Evolutionary conservation across 2,329 filamentous ascomycete species (phyloP).

Genomic region (Pseudogymnoascus sp.): DNA sequence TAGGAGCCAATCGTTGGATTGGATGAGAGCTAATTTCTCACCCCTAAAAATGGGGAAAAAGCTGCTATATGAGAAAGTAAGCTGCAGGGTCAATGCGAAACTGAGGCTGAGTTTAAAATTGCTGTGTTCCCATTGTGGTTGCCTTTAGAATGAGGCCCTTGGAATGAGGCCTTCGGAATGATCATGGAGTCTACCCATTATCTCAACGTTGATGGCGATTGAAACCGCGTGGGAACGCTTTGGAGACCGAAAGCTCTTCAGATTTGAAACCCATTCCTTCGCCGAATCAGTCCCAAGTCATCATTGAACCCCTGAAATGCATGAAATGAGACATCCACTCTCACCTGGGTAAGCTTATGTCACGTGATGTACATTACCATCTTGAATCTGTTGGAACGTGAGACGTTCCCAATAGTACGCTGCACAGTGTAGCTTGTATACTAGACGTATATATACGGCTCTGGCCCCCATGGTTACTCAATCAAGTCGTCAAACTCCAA

Average conservation of each 20-base stretch:
- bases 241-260: neutral
- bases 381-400: too few relatives aligned
- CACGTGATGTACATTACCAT: neutral
- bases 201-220: neutral
- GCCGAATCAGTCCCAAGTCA: neutral
- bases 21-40: slow-evolving; percentile 6
- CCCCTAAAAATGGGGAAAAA: neutral
- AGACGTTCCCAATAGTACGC: too few relatives aligned
- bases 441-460: too few relatives aligned
- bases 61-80: neutral
- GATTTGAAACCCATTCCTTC: neutral
- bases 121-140: neutral
- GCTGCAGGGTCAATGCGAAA: neutral
- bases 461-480: too few relatives aligned
- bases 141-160: neutral
- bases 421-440: too few relatives aligned
- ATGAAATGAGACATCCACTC: slow-evolving; percentile 5
- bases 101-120: neutral
- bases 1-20: neutral
- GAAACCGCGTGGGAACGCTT: neutral
- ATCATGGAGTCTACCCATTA: neutral
- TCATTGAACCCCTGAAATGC: neutral
- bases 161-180: too few relatives aligned
- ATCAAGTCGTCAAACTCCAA: too few relatives aligned
- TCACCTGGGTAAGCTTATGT: neutral